Conservation (phyloP, 2,329 filamentous ascomycete genomes). For the Lachnellula hyalina region DNA sequence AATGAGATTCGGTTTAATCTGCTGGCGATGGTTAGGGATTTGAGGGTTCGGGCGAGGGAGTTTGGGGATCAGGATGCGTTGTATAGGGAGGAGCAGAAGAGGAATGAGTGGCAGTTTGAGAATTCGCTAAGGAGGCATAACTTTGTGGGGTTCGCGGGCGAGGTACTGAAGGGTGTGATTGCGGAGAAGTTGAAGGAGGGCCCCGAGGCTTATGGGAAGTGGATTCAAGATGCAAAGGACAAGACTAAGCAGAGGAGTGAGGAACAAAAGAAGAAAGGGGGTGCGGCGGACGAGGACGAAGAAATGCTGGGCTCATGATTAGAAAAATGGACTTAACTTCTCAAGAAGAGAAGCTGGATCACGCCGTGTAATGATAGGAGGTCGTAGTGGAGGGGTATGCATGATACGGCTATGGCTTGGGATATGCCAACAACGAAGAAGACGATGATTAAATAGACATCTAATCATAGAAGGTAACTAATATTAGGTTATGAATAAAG, state of each 20-base stretch:
- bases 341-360: not conserved
- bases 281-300: slow-evolving; percentile 21
- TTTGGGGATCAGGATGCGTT: slow-evolving; percentile 78
- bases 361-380: slow-evolving; percentile 10
- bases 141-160: slow-evolving; percentile 91
- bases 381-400: slow-evolving; percentile 6
- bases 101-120: slow-evolving; percentile 87
- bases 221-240: slow-evolving; percentile 64
- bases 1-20: slow-evolving; percentile 94
- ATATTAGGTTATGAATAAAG: too few relatives aligned
- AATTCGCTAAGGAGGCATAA: slow-evolving; percentile 89
- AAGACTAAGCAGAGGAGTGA: slow-evolving; percentile 41
- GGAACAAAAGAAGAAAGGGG: slow-evolving; percentile 26
- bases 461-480: too few relatives aligned
- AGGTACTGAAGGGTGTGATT: slow-evolving; percentile 85
- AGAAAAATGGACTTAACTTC: not conserved
- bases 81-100: slow-evolving; percentile 75
- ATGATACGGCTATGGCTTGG: slow-evolving; percentile 1
- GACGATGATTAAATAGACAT: not conserved
- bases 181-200: slow-evolving; percentile 63
- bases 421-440: not conserved
- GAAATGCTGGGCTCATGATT: slow-evolving; percentile 28
- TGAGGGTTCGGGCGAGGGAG: slow-evolving; percentile 69
- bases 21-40: slow-evolving; percentile 83
- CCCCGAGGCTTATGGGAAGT: slow-evolving; percentile 61